These are phyloP conservation scores for Austroboletus novae-zelandiae DNA, from an alignment of 1,284 basidiomycete genomes.

Conservation along the genomic window DNA sequence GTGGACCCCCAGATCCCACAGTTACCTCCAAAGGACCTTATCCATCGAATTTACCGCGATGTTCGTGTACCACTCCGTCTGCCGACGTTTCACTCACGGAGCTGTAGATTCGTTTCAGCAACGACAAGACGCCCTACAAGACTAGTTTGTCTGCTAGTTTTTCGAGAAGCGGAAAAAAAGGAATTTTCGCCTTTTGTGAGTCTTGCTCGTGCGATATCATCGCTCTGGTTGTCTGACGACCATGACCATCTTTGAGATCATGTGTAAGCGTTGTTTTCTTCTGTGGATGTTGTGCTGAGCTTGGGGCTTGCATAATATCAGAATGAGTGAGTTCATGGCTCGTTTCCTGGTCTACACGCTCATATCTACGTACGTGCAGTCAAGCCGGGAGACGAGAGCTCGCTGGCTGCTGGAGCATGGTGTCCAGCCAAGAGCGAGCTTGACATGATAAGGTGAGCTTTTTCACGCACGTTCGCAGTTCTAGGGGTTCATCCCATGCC, in stretches of 20 bases:
- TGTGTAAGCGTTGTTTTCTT: conserved; percentile 24
- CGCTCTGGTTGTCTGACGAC: conserved; percentile 6
- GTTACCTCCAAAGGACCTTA: conserved; percentile 82
- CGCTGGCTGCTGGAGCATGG: conserved; percentile 84
- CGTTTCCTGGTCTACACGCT: not conserved
- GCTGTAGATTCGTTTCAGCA: conserved; percentile 80
- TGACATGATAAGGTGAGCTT: conserved; percentile 59
- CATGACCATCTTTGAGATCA: conserved; percentile 36
- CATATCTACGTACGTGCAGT: conserved; percentile 42
- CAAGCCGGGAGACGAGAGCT: conserved; percentile 62
- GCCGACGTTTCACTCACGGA: not conserved
- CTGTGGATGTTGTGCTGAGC: not conserved
- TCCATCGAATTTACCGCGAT: conserved; percentile 83
- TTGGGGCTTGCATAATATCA: conserved; percentile 3
- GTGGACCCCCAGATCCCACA: conserved; percentile 80
- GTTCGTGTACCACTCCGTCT: conserved; percentile 40
- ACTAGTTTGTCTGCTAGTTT: conserved; percentile 73
- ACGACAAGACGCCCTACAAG: conserved; percentile 94
- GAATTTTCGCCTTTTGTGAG: conserved; percentile 75
- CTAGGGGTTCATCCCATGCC: not conserved
- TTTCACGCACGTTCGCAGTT: not conserved
- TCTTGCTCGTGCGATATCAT: conserved; percentile 7
- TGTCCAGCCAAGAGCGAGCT: conserved; percentile 81
- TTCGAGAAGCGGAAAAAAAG: conserved; percentile 77
- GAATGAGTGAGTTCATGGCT: conserved; percentile 19